These are phyloP conservation scores for Artemisia princeps DNA, from an alignment of 140 eudicot genomes.

Conservation along the genomic window DNA sequence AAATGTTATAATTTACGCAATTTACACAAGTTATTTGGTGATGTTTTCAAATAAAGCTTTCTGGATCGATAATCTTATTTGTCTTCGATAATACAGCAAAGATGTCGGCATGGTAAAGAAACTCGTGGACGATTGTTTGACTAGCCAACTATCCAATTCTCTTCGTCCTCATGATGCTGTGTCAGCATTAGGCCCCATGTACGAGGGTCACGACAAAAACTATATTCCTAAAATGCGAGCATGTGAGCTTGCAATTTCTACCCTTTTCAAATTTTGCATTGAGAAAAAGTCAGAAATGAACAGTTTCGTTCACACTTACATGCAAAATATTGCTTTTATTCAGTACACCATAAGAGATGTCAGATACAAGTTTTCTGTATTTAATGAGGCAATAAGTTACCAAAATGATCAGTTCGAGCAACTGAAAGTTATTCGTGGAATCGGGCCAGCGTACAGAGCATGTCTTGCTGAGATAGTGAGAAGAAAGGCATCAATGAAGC, in stretches of 20 bases:
- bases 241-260: conserved; percentile 54
- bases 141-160: conserved; percentile 58
- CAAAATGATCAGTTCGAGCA: conserved; percentile 70
- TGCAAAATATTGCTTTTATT: conserved; percentile 83
- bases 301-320: conserved; percentile 61
- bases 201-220: conserved; percentile 70
- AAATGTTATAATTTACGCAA: too few species aligned
- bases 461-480: conserved; percentile 91
- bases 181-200: conserved; percentile 86
- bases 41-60: neutral
- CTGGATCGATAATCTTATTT: conserved; percentile 18
- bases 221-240: conserved; percentile 64
- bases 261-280: conserved; percentile 50
- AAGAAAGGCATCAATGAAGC: conserved; percentile 85
- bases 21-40: neutral
- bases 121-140: conserved; percentile 68
- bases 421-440: conserved; percentile 63
- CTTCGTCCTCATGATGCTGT: conserved; percentile 89
- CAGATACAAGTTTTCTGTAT: conserved; percentile 67
- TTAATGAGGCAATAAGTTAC: conserved; percentile 76
- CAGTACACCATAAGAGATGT: conserved; percentile 78
- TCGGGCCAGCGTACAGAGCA: conserved; percentile 74
- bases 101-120: conserved; percentile 73
- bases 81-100: conserved; percentile 52
- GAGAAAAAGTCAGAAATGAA: conserved; percentile 80